phyloP scores from a whole-genome alignment of 1,284 basidiomycete species.

The Termitomyces sp. region DNA sequence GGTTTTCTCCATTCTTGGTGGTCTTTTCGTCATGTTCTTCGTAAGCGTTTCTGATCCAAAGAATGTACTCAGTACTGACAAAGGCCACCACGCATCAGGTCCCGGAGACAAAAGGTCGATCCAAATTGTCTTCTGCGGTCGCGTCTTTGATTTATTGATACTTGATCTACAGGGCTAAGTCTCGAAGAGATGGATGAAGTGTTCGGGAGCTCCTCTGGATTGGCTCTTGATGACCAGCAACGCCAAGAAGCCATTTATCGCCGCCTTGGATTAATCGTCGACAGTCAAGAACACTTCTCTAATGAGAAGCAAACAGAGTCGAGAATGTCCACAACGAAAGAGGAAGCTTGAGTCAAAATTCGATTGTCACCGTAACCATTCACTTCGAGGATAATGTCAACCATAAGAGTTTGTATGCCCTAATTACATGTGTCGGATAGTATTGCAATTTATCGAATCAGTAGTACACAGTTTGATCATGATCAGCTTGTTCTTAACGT shows the following conservation, averaged over 20 bases:
- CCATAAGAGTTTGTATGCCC: neutral
- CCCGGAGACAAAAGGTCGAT: conserved; percentile 56
- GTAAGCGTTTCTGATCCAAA: conserved; percentile 32
- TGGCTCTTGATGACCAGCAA: conserved; percentile 49
- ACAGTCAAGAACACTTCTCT: conserved; percentile 10
- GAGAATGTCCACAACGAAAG: conserved; percentile 1
- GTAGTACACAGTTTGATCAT: no score
- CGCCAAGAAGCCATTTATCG: conserved; percentile 53
- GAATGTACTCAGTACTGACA: neutral
- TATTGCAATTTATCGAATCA: no score
- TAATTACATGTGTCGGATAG: neutral
- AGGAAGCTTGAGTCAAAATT: neutral
- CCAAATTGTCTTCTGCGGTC: neutral
- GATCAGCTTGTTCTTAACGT: no score
- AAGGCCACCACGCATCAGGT: conserved; percentile 31
- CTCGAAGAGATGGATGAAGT: conserved; percentile 71
- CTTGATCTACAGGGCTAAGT: conserved; percentile 39
- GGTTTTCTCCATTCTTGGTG: conserved; percentile 60
- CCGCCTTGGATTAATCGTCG: conserved; percentile 47
- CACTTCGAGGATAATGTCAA: neutral
- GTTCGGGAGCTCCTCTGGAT: conserved; percentile 49
- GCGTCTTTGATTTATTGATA: neutral
- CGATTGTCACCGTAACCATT: neutral
- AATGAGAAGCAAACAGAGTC: conserved; percentile 16
- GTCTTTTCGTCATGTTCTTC: conserved; percentile 57